These are phyloP conservation scores for Emergomyces orientalis DNA, from an alignment of 2,329 filamentous ascomycete species.

Conservation along the genomic window DNA sequence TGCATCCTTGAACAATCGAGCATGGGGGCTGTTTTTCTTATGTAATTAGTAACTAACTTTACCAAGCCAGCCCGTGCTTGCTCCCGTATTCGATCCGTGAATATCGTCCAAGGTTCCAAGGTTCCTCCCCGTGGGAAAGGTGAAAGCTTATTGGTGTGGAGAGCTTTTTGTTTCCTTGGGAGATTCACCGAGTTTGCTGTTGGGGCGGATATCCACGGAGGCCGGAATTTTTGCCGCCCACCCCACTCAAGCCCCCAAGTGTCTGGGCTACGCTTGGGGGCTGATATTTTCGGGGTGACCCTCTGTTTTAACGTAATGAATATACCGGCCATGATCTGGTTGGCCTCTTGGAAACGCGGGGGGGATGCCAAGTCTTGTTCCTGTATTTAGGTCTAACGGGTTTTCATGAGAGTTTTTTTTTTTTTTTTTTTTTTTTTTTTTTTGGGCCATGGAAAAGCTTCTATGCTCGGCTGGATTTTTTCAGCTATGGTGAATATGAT, in stretches of 20 bases:
- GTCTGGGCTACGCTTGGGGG: not conserved
- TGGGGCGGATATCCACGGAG: constrained; percentile 8
- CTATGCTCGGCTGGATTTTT: too few relatives aligned
- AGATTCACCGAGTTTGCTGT: not conserved
- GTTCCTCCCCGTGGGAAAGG: not conserved
- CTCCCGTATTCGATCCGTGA: too few relatives aligned
- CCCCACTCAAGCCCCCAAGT: not conserved
- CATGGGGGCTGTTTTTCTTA: not conserved
- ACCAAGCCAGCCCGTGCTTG: too few relatives aligned
- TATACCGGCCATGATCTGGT: not conserved
- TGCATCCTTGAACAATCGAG: too few relatives aligned
- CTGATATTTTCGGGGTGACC: too few relatives aligned
- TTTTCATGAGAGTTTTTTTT: too few relatives aligned
- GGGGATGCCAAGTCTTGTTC: not conserved
- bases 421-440: too few relatives aligned
- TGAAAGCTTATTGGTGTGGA: not conserved
- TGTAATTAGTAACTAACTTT: too few relatives aligned
- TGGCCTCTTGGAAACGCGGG: not conserved
- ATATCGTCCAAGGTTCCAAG: too few relatives aligned
- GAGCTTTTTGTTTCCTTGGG: not conserved
- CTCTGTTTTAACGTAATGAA: not conserved
- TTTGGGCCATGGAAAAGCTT: too few relatives aligned
- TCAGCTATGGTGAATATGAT: too few relatives aligned
- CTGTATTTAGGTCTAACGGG: too few relatives aligned
- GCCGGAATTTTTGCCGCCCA: constrained; percentile 9